Conservation (phyloP, 768 basidiomycete species). For the Termitomyces sp. region DNA sequence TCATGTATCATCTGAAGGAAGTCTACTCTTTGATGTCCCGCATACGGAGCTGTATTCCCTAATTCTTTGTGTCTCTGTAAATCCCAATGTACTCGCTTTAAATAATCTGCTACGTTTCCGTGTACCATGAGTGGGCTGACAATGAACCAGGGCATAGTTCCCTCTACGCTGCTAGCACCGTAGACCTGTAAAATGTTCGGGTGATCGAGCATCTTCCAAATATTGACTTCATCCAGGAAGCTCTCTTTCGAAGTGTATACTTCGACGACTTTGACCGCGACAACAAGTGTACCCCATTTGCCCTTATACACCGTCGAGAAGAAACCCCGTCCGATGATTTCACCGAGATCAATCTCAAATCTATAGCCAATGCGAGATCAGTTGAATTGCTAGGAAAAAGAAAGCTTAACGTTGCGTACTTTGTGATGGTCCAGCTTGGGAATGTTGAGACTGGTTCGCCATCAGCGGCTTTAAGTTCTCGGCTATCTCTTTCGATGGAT, state of each 20-base stretch:
- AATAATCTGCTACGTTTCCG: slow-evolving; percentile 54
- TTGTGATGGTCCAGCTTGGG: slow-evolving; percentile 75
- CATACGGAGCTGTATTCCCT: not conserved
- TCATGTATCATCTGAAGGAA: slow-evolving; percentile 60
- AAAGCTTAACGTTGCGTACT: slow-evolving; percentile 24
- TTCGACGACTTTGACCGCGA: slow-evolving; percentile 69
- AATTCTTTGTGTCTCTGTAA: slow-evolving; percentile 2
- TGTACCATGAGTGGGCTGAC: slow-evolving; percentile 72
- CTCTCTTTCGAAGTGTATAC: slow-evolving; percentile 46
- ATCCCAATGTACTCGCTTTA: slow-evolving; percentile 31
- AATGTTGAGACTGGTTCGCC: slow-evolving; percentile 24
- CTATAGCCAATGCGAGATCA: slow-evolving; percentile 22
- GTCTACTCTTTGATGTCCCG: slow-evolving; percentile 23
- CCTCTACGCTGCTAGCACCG: slow-evolving; percentile 68
- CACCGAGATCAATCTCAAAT: slow-evolving; percentile 69
- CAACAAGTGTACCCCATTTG: slow-evolving; percentile 55
- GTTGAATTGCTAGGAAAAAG: not conserved
- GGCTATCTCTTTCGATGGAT: slow-evolving; percentile 6
- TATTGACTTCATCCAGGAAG: slow-evolving; percentile 65
- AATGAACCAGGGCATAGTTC: slow-evolving; percentile 71
- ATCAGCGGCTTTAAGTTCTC: slow-evolving; percentile 1
- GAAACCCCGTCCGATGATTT: slow-evolving; percentile 65
- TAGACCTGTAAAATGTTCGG: slow-evolving; percentile 67
- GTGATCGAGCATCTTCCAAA: slow-evolving; percentile 71
- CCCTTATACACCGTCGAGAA: slow-evolving; percentile 77